Percentiles rank a stretch among this genome's conserved stretches.
Evolutionary conservation across 2,329 filamentous ascomycete species (phyloP).

Genomic region (Xylaria sp.): DNA sequence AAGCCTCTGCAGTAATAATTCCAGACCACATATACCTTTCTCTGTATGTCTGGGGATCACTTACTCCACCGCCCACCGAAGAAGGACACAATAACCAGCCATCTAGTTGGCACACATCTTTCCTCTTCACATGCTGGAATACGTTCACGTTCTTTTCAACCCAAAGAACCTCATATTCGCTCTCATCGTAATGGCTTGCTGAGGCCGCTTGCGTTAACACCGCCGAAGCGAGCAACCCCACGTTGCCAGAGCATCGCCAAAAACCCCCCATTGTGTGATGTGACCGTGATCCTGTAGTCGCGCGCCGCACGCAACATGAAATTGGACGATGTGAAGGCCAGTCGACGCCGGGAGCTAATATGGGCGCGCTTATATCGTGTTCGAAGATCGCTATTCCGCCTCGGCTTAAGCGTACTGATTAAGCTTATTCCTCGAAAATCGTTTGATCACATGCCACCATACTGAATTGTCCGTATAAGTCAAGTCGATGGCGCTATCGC

Average conservation of each 20-base stretch:
- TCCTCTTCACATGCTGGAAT: constrained; percentile 45
- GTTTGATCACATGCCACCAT: constrained; percentile 2
- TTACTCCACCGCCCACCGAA: constrained; percentile 51
- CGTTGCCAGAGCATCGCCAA: constrained; percentile 34
- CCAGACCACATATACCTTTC: neutral
- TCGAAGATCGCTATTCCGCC: constrained; percentile 2
- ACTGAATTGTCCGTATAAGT: neutral
- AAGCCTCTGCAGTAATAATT: neutral
- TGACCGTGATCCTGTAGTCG: neutral
- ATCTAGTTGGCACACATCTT: constrained; percentile 40
- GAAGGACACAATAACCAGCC: constrained; percentile 44
- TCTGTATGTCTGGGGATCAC: neutral
- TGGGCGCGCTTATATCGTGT: neutral
- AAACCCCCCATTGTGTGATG: constrained; percentile 40
- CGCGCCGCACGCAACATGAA: constrained; percentile 6
- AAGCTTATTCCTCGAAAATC: neutral
- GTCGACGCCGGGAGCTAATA: neutral
- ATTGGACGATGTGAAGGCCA: neutral
- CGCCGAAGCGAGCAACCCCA: constrained; percentile 38
- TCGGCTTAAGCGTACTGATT: neutral
- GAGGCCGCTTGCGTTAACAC: constrained; percentile 30
- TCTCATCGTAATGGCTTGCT: constrained; percentile 28
- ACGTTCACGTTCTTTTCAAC: constrained; percentile 44
- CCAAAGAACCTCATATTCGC: constrained; percentile 42
- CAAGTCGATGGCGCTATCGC: constrained; percentile 1